Evolutionary conservation across 768 basidiomycete genomes (phyloP), one percentile per base, ranked within the genome.

Genomic region (Hysterangium stoloniferum): DNA sequence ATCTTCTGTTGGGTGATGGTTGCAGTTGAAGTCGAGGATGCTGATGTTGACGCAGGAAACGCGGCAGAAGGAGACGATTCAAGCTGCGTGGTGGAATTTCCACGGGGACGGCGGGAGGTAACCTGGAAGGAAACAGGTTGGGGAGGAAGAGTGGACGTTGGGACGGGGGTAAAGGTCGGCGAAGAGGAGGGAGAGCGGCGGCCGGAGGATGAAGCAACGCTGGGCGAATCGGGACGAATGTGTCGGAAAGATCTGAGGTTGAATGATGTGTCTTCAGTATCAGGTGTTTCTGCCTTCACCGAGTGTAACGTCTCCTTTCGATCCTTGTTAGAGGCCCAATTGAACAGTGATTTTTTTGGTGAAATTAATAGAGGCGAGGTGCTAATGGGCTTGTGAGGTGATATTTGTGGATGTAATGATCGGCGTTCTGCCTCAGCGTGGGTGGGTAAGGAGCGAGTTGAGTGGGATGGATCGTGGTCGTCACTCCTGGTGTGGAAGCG

Each of bases 231-330:
- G 20, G 76, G 65, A 29, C 74, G 68, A 48, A 89, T 67, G 58
- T 87, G 86, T 27, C 84, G 74, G 66, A 88, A 87, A 1, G 86
- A 73, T 57, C 76, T 81, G 56, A 88, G 75, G 65, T 82, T 85
- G 67, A 88, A 87, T 0, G 83, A 84, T 3, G 62, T 62, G 41
- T 45, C 43, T 25, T 47, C 49, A 49, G 58, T 38, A 59, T 55
- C 48, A 53, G 61, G 15, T 49, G 54, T 45, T 45, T 43, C 12
- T 62, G 52, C 4, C 64, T 52, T 1, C 15, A 62, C 58, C 6
- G 71, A 50, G n/a, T 71, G 52, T 52, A 69, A 65, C 15, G 71
- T 64, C 32, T 72, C 60, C 22, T 51, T 73, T 63, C 59, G 74
- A 61, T 61, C 66, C 45, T 71, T 66, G 47, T 66, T 68, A 22